Base-by-base conservation (phyloP, 2,329 filamentous ascomycete genomes). In the Scedosporium minutisporum region DNA sequence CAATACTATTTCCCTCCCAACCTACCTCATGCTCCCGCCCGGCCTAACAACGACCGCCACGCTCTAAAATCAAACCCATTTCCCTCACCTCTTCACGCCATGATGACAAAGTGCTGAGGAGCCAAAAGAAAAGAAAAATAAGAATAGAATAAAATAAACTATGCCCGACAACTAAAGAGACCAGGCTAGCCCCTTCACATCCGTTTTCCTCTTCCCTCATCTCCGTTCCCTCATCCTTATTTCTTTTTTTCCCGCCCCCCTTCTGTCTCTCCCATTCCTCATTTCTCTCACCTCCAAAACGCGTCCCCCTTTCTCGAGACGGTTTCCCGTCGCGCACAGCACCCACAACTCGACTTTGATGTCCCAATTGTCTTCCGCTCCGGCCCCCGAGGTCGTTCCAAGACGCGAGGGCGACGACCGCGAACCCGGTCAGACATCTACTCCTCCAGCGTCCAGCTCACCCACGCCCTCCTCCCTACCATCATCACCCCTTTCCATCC, bases 401-500 rank as follows among this genome's bases (percentile, higher is more conserved):
- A 58, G 38, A 38, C 27, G 38, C 27, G 38, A 58, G 33, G 33
- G 33, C 27, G 57, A 58, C 10, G 27, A 38, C 27, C 48, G 25
- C 42, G 63, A 58, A 48, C 12, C 59, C 23, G 29, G 59, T 18
- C 63, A 64, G 12, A 33, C 38, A 33, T 68, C 71, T 33, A 67
- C 68, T 44, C 59, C 69, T 42, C 71, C 71, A 62, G 71, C 75
- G 60, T 73, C 73, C 44, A 70, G 73, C 61, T 73, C 78, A 57
- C 71, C 76, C 10, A 3, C 33, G 10, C 33, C 33, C 14, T 77
- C 77, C 25, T 83, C 80, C 48, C 71, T 76, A 12, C 77, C 77
- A 27, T 84, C 81, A 2, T 85, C 82, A 41, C 82, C 82, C 41
- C 77, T 85, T 51, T 84, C 82, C 2, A 71, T 77, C 33, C 75